Evolutionary conservation across 306 rosid species (phyloP), one percentile per base, ranked within the genome.

Genomic region (Inga oerstediana): DNA sequence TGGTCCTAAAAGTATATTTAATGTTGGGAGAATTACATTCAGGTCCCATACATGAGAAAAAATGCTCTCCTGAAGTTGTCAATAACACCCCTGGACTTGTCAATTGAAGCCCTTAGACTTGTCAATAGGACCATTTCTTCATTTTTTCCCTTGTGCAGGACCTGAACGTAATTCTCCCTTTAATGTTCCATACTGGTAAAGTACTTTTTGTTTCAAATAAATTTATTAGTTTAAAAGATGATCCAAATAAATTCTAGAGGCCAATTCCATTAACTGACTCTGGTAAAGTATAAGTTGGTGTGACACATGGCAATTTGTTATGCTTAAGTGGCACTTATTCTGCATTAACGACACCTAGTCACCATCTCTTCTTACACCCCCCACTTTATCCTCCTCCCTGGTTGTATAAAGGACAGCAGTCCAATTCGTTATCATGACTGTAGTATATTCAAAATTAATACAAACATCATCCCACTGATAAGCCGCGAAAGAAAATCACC

Each of bases 401-500:
- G 30, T 58, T n/a, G 24, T n/a, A 58, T n/a, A 58, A 58, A 56
- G 66, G 56, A 43, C 66, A 84, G 39, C 61, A 39, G 51, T 81
- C 79, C 75, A 56, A 77, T 80, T 77, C 44, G 58, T 66, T 73
- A 54, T 69, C 65, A 49, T 69, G 72, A 52, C 52, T 15, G 48
- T 4, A 72, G 66, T 44, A 79, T 67, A 76, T n/a, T 75, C 58
- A 82, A 82, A 76, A 65, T 80, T 32, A 82, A 72, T 56, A 27
- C 37, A 12, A 12, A 64, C 19, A 64, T 64, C 69, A 22, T 80
- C 80, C 69, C 76, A 80, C 70, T 49, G 66, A 80, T 66, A 76
- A 58, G 54, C 10, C 39, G 59, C 39, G 75, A 76, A 83, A 79
- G 58, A 51, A 32, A 66, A 65, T 84, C 90, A 97, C 99, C 99